Evolutionary conservation across 352 stramenopile genomes (phyloP).

Genomic region (Phytophthora pseudosyringae): DNA sequence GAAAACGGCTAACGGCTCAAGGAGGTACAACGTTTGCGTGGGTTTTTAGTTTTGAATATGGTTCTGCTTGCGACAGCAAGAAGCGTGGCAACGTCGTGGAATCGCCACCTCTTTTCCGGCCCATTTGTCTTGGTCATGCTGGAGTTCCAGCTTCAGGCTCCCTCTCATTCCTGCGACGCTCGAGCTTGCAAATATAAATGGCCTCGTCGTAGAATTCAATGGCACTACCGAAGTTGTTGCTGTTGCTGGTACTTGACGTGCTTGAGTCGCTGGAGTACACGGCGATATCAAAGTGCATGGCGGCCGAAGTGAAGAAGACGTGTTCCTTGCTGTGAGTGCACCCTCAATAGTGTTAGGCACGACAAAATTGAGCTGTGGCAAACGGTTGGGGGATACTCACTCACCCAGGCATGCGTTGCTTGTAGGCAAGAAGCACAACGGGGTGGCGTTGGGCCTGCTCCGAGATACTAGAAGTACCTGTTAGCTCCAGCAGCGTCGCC

Average conservation of each 20-base stretch:
- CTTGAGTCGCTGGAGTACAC: slow-evolving; percentile 32
- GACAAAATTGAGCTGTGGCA: no score
- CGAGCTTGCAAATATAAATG: slow-evolving; percentile 61
- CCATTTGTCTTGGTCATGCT: neutral
- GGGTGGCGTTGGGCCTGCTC: neutral
- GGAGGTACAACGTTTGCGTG: slow-evolving; percentile 19
- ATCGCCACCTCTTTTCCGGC: neutral
- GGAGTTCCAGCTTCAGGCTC: neutral
- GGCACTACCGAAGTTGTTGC: slow-evolving; percentile 2
- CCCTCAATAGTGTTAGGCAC: neutral
- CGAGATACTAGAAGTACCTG: neutral
- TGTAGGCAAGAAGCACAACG: slow-evolving; percentile 69
- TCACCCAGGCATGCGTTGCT: slow-evolving; percentile 62
- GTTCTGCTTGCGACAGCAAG: neutral
- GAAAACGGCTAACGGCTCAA: slow-evolving; percentile 7
- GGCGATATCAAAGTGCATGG: slow-evolving; percentile 46
- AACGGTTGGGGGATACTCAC: slow-evolving; percentile 30
- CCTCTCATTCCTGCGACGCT: neutral
- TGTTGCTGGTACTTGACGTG: slow-evolving; percentile 2
- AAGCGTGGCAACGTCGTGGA: neutral
- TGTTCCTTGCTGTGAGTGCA: slow-evolving; percentile 39
- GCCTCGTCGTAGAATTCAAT: slow-evolving; percentile 41
- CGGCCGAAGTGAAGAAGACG: slow-evolving; percentile 48
- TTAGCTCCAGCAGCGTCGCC: slow-evolving; percentile 51
- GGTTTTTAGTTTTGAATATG: slow-evolving; percentile 28